A percentile compares a stretch with the other conserved stretches of the same genome.
Conservation (phyloP, 2,329 filamentous ascomycete species). For the Phaeomoniella chlamydospora region DNA sequence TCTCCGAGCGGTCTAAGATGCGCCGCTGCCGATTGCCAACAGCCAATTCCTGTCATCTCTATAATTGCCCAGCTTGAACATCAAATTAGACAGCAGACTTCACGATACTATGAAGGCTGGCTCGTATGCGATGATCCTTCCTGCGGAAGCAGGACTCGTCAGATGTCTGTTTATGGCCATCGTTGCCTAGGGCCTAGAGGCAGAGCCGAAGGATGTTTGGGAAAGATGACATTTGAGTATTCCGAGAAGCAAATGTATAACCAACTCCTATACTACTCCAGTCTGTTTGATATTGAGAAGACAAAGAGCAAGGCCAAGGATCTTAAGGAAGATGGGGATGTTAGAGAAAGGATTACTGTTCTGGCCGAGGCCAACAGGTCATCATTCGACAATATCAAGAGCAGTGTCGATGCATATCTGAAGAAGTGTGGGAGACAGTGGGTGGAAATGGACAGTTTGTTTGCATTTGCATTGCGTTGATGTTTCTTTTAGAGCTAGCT, state of each 20-base stretch:
- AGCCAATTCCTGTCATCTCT: constrained; percentile 52
- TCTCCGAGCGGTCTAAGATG: constrained; percentile 66
- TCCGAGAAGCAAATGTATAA: constrained; percentile 87
- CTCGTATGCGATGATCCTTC: constrained; percentile 79
- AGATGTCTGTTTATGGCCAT: constrained; percentile 85
- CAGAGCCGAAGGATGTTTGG: constrained; percentile 68
- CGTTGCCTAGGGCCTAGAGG: constrained; percentile 80
- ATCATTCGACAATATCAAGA: constrained; percentile 62
- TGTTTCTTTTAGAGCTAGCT: constrained; percentile 5
- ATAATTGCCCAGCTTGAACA: constrained; percentile 78
- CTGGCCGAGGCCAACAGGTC: constrained; percentile 71
- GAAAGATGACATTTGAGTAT: constrained; percentile 79
- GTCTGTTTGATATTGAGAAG: constrained; percentile 81
- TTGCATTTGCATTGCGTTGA: constrained; percentile 40
- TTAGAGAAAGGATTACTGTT: constrained; percentile 51
- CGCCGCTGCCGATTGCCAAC: constrained; percentile 45
- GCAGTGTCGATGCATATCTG: constrained; percentile 67
- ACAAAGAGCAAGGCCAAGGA: constrained; percentile 40
- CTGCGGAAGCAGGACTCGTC: constrained; percentile 74
- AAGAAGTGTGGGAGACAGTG: constrained; percentile 83
- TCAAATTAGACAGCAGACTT: constrained; percentile 62
- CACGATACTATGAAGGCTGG: constrained; percentile 85
- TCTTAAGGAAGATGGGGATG: constrained; percentile 35
- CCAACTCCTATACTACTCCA: constrained; percentile 76
- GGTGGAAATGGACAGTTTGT: constrained; percentile 86